Evolutionary conservation across 768 basidiomycete genomes (phyloP).

Genomic region (Kwoniella botswanensis): DNA sequence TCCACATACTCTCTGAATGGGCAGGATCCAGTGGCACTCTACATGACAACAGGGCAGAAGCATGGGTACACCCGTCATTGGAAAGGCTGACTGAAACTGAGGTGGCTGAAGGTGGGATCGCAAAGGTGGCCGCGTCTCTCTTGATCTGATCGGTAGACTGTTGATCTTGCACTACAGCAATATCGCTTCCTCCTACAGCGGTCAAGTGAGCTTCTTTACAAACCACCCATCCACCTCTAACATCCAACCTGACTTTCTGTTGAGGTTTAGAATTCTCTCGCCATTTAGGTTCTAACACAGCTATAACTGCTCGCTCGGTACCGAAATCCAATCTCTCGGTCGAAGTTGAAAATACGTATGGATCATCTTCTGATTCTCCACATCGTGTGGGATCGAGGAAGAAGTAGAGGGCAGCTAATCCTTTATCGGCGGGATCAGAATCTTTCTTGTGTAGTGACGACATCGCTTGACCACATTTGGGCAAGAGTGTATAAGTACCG

Average conservation of each 20-base stretch:
- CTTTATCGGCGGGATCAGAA: slow-evolving; percentile 60
- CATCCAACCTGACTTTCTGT: slow-evolving; percentile 65
- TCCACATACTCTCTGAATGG: slow-evolving; percentile 80
- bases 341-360: slow-evolving; percentile 81
- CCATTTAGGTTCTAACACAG: slow-evolving; percentile 76
- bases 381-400: slow-evolving; percentile 79
- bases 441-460: slow-evolving; percentile 76
- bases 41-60: slow-evolving; percentile 79
- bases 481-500: slow-evolving; percentile 76
- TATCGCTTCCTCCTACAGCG: slow-evolving; percentile 57
- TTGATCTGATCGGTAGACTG: slow-evolving; percentile 8
- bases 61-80: slow-evolving; percentile 71
- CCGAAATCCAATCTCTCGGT: slow-evolving; percentile 80
- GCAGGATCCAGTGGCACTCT: slow-evolving; percentile 69
- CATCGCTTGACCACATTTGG: slow-evolving; percentile 88
- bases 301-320: slow-evolving; percentile 76
- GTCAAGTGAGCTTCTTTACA: slow-evolving; percentile 63
- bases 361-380: slow-evolving; percentile 75
- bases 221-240: slow-evolving; percentile 71
- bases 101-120: slow-evolving; percentile 67
- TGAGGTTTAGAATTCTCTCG: slow-evolving; percentile 64
- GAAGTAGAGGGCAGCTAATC: slow-evolving; percentile 71
- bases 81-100: slow-evolving; percentile 62
- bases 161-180: slow-evolving; percentile 35
- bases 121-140: slow-evolving; percentile 64